A percentile compares a stretch with the other conserved stretches of the same genome.
These are phyloP conservation scores for Cerioporus squamosus DNA, from an alignment of 1,284 basidiomycete species.

Conservation along the genomic window DNA sequence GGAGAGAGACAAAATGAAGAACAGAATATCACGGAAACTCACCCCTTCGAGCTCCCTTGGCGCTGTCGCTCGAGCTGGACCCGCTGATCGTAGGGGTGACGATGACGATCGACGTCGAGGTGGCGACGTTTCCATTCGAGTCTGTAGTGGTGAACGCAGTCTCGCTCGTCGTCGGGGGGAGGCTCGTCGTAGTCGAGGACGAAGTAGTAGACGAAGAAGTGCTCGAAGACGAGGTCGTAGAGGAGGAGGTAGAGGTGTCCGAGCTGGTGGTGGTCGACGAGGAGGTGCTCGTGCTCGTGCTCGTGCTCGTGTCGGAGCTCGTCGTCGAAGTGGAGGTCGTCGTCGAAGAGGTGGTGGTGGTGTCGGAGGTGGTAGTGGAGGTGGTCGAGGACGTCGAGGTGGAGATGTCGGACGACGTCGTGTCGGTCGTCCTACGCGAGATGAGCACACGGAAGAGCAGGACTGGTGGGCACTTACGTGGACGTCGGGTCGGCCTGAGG, in stretches of 20 bases:
- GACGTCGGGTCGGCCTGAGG: not conserved
- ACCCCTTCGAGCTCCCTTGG: slow-evolving; percentile 9
- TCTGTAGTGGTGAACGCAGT: not conserved
- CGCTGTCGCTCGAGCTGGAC: not conserved
- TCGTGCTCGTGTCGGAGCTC: slow-evolving; percentile 20
- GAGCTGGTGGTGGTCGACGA: slow-evolving; percentile 14
- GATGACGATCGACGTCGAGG: slow-evolving; percentile 14
- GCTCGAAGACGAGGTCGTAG: slow-evolving; percentile 9
- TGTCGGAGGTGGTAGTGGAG: not conserved
- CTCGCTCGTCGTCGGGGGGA: not conserved
- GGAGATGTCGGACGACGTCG: slow-evolving; percentile 3
- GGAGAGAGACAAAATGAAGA: not conserved
- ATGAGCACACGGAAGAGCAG: not conserved
- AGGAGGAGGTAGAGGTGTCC: slow-evolving; percentile 10
- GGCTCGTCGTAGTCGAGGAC: not conserved
- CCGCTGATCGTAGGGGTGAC: not conserved
- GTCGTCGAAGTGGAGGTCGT: slow-evolving; percentile 12
- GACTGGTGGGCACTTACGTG: not conserved
- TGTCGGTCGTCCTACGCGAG: slow-evolving; percentile 6
- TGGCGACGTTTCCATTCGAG: slow-evolving; percentile 14
- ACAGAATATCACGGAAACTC: slow-evolving; percentile 4
- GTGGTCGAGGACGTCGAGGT: slow-evolving; percentile 6
- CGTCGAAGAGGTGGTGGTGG: not conserved
- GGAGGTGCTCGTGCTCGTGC: slow-evolving; percentile 21
- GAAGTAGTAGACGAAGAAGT: slow-evolving; percentile 9